A percentile compares a stretch with the other conserved stretches of the same genome.
Evolutionary conservation across 805 yeast genomes (phyloP).

Genomic region (Ascoidea tarda): DNA sequence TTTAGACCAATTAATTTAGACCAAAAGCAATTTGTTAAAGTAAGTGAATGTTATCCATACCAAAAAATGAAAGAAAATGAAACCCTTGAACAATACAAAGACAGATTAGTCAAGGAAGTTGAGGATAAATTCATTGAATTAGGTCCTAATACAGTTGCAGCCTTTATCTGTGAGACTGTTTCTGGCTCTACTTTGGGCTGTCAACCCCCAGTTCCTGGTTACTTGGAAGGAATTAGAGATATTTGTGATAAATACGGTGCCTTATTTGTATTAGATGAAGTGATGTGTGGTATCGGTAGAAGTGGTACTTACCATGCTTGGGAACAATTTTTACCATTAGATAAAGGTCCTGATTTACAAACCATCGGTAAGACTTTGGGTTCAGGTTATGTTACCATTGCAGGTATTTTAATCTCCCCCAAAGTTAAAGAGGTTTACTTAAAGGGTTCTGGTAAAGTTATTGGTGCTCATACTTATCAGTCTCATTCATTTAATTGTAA

Average conservation of each 20-base stretch:
- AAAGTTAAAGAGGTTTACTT: constrained; percentile 22
- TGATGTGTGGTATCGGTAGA: constrained; percentile 43
- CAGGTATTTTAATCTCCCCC: constrained; percentile 25
- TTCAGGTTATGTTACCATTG: constrained; percentile 33
- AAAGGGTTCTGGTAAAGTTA: constrained; percentile 21
- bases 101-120: constrained; percentile 23
- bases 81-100: constrained; percentile 24
- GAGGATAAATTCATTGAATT: constrained; percentile 26
- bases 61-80: constrained; percentile 17
- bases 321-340: constrained; percentile 23
- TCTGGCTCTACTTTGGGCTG: constrained; percentile 34
- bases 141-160: constrained; percentile 29
- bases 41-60: constrained; percentile 17
- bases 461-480: constrained; percentile 37
- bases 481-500: constrained; percentile 30
- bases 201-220: constrained; percentile 27
- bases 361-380: constrained; percentile 34
- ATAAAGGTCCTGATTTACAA: constrained; percentile 30
- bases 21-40: constrained; percentile 11
- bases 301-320: constrained; percentile 33
- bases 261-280: constrained; percentile 35
- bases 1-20: not conserved
- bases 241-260: constrained; percentile 38
- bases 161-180: constrained; percentile 30
- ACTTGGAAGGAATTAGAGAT: constrained; percentile 28